Base-by-base conservation (phyloP, 768 basidiomycete genomes). In the Dacryopinax spathularia region DNA sequence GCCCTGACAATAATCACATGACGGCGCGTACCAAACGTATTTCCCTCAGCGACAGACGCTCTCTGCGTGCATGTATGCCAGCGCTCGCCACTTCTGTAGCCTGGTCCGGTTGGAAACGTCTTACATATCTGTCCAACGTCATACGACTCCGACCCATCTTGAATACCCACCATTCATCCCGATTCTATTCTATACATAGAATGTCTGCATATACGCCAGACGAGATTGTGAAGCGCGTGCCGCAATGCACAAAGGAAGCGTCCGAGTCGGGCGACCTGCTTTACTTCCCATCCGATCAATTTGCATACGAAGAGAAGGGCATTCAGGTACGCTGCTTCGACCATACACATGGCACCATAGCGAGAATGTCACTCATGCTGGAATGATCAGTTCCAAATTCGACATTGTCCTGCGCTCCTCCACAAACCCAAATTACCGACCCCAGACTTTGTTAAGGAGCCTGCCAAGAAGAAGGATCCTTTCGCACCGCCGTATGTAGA, bases 401-500 rank as follows among this genome's bases (percentile, higher is more conserved):
- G 88, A 65, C 74, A 89, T 37, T 96, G 92, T 68, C 88, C 91
- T 13, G 88, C 91, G 0, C 76, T 97, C 39, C 85, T 87, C 69
- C 81, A 89, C 69, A 97, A 96, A 73, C 82, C 84, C 2, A 70
- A 70, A 29, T 76, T 77, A n/a, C 78, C 78, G 31, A 78, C 78
- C 34, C 78, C 77, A 41, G 73, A 78, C 60, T 77, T 76, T 62
- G 72, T 73, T 22, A 67, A 65, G 12, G 68, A 64, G 44, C 71
- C 72, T 64, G 66, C 43, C 44, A 73, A 72, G 63, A 77, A 76
- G 41, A 70, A 69, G 25, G 84, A 92, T 69, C 91, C 91, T 0
- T 95, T 98, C 73, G 75, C 80, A n/a, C 88, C 90, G 3, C 94
- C 94, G 3, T 96, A 94, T 71, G 83, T 83, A 60, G 78, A 81